Base-by-base conservation (phyloP, 1,139 yeast genomes). In the Protomyces inundatus region DNA sequence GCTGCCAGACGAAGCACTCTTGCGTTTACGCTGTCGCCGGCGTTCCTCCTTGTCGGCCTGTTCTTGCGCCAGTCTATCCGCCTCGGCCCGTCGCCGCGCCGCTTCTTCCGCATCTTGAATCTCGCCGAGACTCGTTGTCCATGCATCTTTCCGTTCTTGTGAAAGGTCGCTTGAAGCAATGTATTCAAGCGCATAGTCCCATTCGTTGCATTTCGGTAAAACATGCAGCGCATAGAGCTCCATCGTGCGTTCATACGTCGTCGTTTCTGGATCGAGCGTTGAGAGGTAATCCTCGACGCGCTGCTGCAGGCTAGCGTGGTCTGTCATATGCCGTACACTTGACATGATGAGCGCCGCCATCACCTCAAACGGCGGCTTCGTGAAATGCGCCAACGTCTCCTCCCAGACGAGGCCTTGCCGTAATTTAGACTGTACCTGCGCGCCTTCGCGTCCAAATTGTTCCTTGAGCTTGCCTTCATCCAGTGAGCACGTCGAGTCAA, bases 191-290 rank as follows among this genome's bases (percentile, higher is more conserved):
- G 64, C 64, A 23, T 52, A 58, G 23, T 55, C 61, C 64, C 64
- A 61, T 23, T 55, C 61, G 9, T 51, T 40, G 39, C 55, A 55
- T 12, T 53, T 52, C 35, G 64, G 64, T 12, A 61, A 52, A 6
- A 61, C 61, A 46, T 55, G 64, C 45, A 61, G 55, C 9, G 61
- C 57, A 33, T 61, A 61, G 7, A 61, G 56, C 39, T 61, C 64
- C 35, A 55, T 39, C 9, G 54, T 39, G 40, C 50, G 14, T 7
- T 58, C 62, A 39, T 51, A 40, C 4, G 37, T 51, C 14, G 56
- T 6, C 16, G 62, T 32, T 16, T 58, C 62, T 0, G 56, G 55
- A 30, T 39, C 56, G 5, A 58, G 55, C 52, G 46, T 33, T 6
- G 62, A 51, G 32, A 58, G 56, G 37, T 52, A 52, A 6, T 48